phyloP scores from a whole-genome alignment of 306 rosid genomes.

The Abrus precatorius region DNA sequence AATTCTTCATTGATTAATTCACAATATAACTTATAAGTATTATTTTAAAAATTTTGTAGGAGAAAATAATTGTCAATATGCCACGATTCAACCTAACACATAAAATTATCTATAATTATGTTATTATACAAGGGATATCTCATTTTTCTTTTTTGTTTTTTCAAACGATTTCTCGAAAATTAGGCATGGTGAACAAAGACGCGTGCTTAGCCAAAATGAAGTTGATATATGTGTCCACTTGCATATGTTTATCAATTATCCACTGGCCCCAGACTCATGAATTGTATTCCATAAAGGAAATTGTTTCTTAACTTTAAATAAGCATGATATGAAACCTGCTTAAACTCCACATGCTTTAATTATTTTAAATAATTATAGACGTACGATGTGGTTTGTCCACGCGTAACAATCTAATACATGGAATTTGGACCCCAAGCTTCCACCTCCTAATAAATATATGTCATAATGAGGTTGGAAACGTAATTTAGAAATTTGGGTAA shows the following conservation, averaged over 20 bases:
- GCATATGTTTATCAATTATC: not conserved
- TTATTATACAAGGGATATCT: not conserved
- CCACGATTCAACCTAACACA: slow-evolving; percentile 9
- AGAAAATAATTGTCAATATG: not conserved
- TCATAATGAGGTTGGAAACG: not conserved
- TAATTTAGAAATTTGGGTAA: no score
- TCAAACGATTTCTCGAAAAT: not conserved
- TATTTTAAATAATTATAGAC: slow-evolving; percentile 22
- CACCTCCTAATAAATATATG: not conserved
- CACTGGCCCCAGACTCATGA: not conserved
- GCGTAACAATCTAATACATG: not conserved
- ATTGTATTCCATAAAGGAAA: not conserved
- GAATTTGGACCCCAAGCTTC: not conserved
- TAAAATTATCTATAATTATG: not conserved
- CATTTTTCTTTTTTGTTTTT: no score
- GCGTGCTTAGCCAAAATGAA: not conserved
- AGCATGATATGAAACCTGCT: slow-evolving; percentile 15
- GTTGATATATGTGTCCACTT: not conserved
- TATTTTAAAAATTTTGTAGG: not conserved
- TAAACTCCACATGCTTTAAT: slow-evolving; percentile 27
- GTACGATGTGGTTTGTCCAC: not conserved
- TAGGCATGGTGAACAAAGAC: not conserved
- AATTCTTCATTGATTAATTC: not conserved
- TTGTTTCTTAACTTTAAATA: slow-evolving; percentile 15
- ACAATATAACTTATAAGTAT: not conserved